These are phyloP conservation scores for Asterophora lycoperdoides DNA, from an alignment of 768 basidiomycete genomes.

Conservation along the genomic window DNA sequence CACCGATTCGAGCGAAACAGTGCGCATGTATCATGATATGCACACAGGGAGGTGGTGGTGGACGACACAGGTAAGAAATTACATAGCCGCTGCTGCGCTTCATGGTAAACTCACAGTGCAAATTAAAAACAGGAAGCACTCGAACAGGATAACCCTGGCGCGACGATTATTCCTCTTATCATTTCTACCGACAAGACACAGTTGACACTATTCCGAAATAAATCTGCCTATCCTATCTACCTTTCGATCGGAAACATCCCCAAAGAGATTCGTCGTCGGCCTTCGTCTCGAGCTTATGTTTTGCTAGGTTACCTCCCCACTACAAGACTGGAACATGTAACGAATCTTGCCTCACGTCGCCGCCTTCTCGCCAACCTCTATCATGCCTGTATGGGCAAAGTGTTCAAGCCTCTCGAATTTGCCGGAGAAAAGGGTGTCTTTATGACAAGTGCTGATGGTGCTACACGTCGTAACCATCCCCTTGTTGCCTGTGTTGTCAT, in stretches of 20 bases:
- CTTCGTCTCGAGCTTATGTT: conserved; percentile 25
- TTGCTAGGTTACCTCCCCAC: not conserved
- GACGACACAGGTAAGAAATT: conserved; percentile 35
- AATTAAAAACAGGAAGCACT: not conserved
- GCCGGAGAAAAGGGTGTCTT: conserved; percentile 20
- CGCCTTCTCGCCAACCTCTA: conserved; percentile 26
- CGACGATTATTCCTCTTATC: conserved; percentile 39
- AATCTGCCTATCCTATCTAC: conserved; percentile 45
- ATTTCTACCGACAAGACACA: conserved; percentile 45
- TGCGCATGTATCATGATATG: conserved; percentile 34
- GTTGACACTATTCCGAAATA: conserved; percentile 36
- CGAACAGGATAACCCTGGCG: conserved; percentile 15
- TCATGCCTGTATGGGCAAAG: conserved; percentile 30
- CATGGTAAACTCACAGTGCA: too few species aligned
- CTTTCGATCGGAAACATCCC: conserved; percentile 44
- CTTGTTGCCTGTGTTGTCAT: conserved; percentile 32
- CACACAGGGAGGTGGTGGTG: conserved; percentile 52
- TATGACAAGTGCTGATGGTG: conserved; percentile 31
- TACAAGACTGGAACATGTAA: conserved; percentile 18
- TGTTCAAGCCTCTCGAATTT: conserved; percentile 24
- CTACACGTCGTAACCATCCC: conserved; percentile 26
- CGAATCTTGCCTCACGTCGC: conserved; percentile 19
- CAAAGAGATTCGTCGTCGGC: conserved; percentile 34
- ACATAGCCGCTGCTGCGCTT: not conserved
- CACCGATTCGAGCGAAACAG: conserved; percentile 11